Base-by-base conservation (phyloP, 805 yeast genomes). In the Cephaloascus albidus region DNA sequence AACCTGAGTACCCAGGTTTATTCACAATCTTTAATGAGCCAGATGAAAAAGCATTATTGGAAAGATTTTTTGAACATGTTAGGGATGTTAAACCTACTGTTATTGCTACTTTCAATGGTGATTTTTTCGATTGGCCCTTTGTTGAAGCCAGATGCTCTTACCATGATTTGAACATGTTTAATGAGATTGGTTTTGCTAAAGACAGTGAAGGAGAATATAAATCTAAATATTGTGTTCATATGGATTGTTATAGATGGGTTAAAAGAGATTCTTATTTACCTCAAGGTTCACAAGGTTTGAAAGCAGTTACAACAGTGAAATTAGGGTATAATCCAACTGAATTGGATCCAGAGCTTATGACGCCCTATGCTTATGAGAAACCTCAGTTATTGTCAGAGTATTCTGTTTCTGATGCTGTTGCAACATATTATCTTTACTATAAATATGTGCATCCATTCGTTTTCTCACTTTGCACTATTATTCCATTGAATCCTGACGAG, bases 341-440 rank as follows among this genome's bases (percentile, higher is more conserved):
- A 60, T 68, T 93, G 43, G 98, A 93, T 51, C 99, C 99, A 0
- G 99, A 93, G 60, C 65, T 89, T 37, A 93, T 93, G 99, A 88
- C 97, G 0, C 97, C 97, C 0, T 93, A 90, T 58, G 99, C 99
- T 3, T 78, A 81, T 48, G 96, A 89, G 52, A 77, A 83, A 50
- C 98, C 99, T 1, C 97, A 93, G 53, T 63, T 82, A 3, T 61
- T 93, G 38, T 87, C 98, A 0, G 98, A 94, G 55, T 93, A 93
- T 59, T 94, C 98, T 1, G 99, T 93, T 20, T 94, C 98, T 41
- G 99, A 93, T 70, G 99, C 99, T 10, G 98, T 94, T 32, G 98
- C 98, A 3, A 93, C 99, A 0, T 93, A 89, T 56, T 93, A 93
- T 59, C 67, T 93, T 36, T 93, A 89, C 65, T 89, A 84, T 78